Base-by-base conservation (phyloP, 768 basidiomycete species). In the Leccinum arenicola region DNA sequence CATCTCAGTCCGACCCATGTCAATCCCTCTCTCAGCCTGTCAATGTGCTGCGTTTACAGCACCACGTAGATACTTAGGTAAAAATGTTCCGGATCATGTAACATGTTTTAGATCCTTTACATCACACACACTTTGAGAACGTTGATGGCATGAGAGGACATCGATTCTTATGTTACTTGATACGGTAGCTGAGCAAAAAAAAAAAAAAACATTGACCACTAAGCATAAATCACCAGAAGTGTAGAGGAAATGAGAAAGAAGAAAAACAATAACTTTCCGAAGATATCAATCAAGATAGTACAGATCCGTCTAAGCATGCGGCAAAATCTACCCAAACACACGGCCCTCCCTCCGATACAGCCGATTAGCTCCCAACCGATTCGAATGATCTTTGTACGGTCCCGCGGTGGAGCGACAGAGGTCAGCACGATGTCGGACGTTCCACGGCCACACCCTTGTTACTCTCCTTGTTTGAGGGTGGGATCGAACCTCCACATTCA, bases 401-500 rank as follows among this genome's bases (percentile, higher is more conserved):
- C 31, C 9, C 17, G 3, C 3, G 17, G 40, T 40, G 9, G 9
- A n/a, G 17, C 4, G 40, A 40, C 40, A 17, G 17, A 40, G 15
- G n/a, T n/a, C 17, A 40, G 38, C 8, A n/a, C 8, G 40, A 40
- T 40, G 0, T 5, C 3, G 40, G 17, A n/a, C 17, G n/a, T n/a
- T 40, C 40, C 40, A 40, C 4, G 40, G 40, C n/a, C 17, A 10
- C 40, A n/a, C 17, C n/a, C 17, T n/a, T 40, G 40, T 40, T 9
- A 10, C n/a, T 40, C 40, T 40, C 40, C 17, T 40, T 4, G 8
- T 40, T 40, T 8, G 17, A 10, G 17, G 17, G 17, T 10, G 40
- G 40, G 9, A n/a, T 1, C 2, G 63, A 58, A 17, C 14, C 11
- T 12, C 60, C 61, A 2, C 11, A 33, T 10, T 61, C 66, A 9